phyloP scores from a whole-genome alignment of 176 grass and related monocot genomes.

The Chloris gayana region DNA sequence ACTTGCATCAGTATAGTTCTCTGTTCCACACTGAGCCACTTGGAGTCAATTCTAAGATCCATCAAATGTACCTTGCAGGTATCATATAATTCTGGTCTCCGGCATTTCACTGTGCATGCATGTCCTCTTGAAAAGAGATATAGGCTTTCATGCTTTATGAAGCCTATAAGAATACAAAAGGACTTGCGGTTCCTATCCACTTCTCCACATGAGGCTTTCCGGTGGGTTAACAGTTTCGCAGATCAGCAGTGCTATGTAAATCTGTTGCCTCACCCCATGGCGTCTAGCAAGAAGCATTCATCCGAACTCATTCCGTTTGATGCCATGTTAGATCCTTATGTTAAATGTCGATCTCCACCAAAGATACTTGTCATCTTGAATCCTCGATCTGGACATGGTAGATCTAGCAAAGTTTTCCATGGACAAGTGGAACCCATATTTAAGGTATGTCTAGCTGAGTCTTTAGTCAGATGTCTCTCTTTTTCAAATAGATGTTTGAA shows the following conservation, averaged over 20 bases:
- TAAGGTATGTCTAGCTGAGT: conserved; percentile 71
- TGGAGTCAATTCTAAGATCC: conserved; percentile 21
- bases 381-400: conserved; percentile 93
- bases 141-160: conserved; percentile 79
- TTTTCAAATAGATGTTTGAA: not conserved
- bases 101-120: conserved; percentile 90
- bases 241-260: conserved; percentile 96
- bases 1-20: conserved; percentile 27
- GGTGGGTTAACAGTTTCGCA: conserved; percentile 95
- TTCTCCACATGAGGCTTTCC: conserved; percentile 75
- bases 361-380: conserved; percentile 98
- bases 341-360: conserved; percentile 87
- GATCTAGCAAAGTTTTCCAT: conserved; percentile 97
- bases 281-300: conserved; percentile 79
- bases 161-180: conserved; percentile 76
- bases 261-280: conserved; percentile 89
- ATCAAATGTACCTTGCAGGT: conserved; percentile 45
- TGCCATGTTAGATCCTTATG: conserved; percentile 78
- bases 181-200: conserved; percentile 87
- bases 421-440: conserved; percentile 98
- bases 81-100: conserved; percentile 69
- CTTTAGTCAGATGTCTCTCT: conserved; percentile 27
- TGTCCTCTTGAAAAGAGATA: conserved; percentile 79
- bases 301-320: conserved; percentile 75
- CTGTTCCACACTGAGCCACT: conserved; percentile 15